Conservation (phyloP, 1,284 basidiomycete genomes). For the Ceratobasidium papillatum region DNA sequence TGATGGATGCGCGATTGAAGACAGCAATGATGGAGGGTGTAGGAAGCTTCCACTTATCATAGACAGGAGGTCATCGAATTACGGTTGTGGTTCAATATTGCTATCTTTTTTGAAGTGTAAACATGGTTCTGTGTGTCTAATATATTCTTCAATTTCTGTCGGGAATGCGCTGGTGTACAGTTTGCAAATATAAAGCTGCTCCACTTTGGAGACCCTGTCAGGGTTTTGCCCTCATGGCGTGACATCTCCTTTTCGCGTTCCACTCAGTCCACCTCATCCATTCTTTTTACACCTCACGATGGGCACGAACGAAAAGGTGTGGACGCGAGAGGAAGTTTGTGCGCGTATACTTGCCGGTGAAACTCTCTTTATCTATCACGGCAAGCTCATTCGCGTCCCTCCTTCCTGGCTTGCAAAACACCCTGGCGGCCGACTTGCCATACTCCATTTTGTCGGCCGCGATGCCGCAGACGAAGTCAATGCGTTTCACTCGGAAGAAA, state of each 20-base stretch:
- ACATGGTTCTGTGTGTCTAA: conserved; percentile 31
- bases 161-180: not conserved
- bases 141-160: conserved; percentile 23
- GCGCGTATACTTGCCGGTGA: conserved; percentile 79
- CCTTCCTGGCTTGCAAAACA: conserved; percentile 84
- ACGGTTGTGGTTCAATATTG: conserved; percentile 31
- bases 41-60: conserved; percentile 95
- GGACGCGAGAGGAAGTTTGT: conserved; percentile 69
- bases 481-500: conserved; percentile 84
- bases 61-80: conserved; percentile 47
- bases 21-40: conserved; percentile 90
- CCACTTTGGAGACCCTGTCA: not conserved
- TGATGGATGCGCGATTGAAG: conserved; percentile 81
- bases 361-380: conserved; percentile 80
- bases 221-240: not conserved
- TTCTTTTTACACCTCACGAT: conserved; percentile 25
- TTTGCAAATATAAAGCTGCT: conserved; percentile 11
- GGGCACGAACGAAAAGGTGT: conserved; percentile 47
- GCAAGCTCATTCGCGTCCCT: conserved; percentile 83
- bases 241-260: not conserved
- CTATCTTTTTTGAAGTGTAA: conserved; percentile 40
- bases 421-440: conserved; percentile 88
- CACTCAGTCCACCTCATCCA: not conserved
- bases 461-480: conserved; percentile 96
- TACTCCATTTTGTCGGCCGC: conserved; percentile 95